A percentile compares a stretch with the other conserved stretches of the same genome.
Evolutionary conservation across 2,329 filamentous ascomycete species (phyloP).

Genomic region (Diaporthe helianthi): DNA sequence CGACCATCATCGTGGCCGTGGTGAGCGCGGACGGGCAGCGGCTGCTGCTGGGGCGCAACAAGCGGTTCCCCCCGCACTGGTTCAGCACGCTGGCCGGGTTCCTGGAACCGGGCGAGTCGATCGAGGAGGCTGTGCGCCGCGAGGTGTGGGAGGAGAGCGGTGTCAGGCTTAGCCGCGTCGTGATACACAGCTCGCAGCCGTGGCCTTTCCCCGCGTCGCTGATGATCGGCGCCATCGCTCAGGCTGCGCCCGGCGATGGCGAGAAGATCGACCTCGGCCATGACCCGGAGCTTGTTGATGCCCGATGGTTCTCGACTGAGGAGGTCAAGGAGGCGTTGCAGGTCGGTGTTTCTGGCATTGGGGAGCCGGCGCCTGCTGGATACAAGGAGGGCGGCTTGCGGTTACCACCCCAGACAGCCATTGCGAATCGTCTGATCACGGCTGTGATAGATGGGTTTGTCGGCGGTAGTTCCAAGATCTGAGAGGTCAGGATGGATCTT

Average conservation of each 20-base stretch:
- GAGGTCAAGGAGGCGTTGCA: conserved; percentile 79
- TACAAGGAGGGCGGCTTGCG: conserved; percentile 81
- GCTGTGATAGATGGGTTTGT: conserved; percentile 82
- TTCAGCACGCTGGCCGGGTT: conserved; percentile 90
- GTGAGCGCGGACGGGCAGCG: conserved; percentile 80
- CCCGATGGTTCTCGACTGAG: conserved; percentile 85
- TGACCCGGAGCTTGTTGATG: conserved; percentile 89
- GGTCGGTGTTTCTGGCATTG: conserved; percentile 71
- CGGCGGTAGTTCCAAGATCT: conserved; percentile 60
- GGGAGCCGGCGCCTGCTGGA: conserved; percentile 66
- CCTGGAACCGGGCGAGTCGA: conserved; percentile 82
- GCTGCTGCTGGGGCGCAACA: conserved; percentile 83
- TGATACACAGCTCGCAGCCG: conserved; percentile 84
- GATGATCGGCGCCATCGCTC: conserved; percentile 88
- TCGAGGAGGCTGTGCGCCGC: conserved; percentile 82
- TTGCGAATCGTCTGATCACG: conserved; percentile 86
- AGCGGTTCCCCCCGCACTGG: conserved; percentile 83
- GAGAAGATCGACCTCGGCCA: conserved; percentile 85
- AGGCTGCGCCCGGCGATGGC: conserved; percentile 76
- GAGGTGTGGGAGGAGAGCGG: conserved; percentile 90
- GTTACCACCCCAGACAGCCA: conserved; percentile 85
- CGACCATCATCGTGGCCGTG: conserved; percentile 93
- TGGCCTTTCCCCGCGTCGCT: conserved; percentile 87
- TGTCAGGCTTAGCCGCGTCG: conserved; percentile 76
- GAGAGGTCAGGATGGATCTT: conserved; percentile 30